Evolutionary conservation across 2,329 filamentous ascomycete genomes (phyloP).

Genomic region (Microdochium paspali): DNA sequence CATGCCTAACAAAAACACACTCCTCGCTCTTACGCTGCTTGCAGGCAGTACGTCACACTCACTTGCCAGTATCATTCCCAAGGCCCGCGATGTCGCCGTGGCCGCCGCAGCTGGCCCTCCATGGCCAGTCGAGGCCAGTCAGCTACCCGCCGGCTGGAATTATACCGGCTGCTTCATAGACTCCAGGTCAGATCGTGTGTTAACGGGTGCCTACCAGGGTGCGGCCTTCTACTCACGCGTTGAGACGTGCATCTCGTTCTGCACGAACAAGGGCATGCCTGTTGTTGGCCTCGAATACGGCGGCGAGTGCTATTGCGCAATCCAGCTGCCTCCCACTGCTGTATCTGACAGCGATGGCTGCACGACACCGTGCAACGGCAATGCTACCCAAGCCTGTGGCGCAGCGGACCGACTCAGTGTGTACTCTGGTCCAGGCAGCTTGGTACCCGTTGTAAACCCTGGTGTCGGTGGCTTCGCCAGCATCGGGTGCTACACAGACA

Average conservation of each 20-base stretch:
- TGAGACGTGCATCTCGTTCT: constrained; percentile 3
- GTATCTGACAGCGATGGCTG: not conserved
- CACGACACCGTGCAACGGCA: constrained; percentile 4
- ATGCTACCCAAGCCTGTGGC: constrained; percentile 2
- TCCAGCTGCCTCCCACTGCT: not conserved
- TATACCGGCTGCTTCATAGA: not conserved
- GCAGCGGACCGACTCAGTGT: not conserved
- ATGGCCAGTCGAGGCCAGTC: not conserved
- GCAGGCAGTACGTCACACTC: not conserved
- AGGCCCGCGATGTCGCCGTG: not conserved
- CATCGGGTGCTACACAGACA: not conserved
- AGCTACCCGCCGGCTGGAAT: not conserved
- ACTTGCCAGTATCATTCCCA: not conserved
- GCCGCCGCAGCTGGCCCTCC: not conserved
- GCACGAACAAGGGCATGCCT: not conserved
- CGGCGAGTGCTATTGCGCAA: constrained; percentile 5
- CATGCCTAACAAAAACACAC: too few species aligned
- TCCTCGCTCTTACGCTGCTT: too few species aligned
- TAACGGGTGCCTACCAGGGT: not conserved
- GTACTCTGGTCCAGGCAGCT: not conserved
- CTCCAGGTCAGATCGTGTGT: not conserved
- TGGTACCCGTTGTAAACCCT: not conserved
- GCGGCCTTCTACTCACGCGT: not conserved
- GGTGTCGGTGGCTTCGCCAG: not conserved
- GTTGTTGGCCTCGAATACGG: constrained; percentile 3